Evolutionary conservation across 164 flowering plant genomes (phyloP).

Genomic region (Tetracentron sinense): DNA sequence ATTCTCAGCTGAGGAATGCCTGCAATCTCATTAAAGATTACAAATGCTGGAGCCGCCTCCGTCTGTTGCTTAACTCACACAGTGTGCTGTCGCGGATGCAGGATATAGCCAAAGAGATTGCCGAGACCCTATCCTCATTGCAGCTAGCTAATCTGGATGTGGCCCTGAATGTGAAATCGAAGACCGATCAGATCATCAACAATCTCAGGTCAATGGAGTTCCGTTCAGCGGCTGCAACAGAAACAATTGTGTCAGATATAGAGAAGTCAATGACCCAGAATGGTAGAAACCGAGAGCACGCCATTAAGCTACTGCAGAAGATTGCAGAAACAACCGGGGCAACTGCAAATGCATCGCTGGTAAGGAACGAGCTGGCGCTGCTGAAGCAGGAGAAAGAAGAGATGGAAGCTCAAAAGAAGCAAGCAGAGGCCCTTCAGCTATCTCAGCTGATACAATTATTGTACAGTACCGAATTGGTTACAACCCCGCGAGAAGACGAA

Average conservation of each 20-base stretch:
- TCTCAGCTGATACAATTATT: conserved; percentile 22
- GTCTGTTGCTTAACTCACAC: conserved; percentile 11
- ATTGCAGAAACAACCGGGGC: conserved; percentile 21
- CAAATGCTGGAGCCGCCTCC: conserved; percentile 18
- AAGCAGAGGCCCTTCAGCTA: conserved; percentile 22
- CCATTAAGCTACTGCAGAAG: conserved; percentile 13
- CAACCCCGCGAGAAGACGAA: conserved; percentile 1
- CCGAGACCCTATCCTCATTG: conserved; percentile 13
- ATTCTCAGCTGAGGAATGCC: conserved; percentile 10
- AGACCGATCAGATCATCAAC: conserved; percentile 8
- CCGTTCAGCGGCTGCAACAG: conserved; percentile 11
- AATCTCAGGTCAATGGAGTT: conserved; percentile 17
- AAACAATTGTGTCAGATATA: conserved; percentile 16
- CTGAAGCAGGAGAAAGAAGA: conserved; percentile 25
- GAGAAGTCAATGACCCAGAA: conserved; percentile 9
- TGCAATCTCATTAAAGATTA: conserved; percentile 12
- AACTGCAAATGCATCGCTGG: conserved; percentile 4
- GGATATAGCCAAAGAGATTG: conserved; percentile 15
- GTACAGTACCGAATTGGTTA: conserved; percentile 12
- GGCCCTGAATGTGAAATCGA: conserved; percentile 8
- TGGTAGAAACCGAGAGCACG: conserved; percentile 7
- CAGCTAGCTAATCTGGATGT: conserved; percentile 12
- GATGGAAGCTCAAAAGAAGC: conserved; percentile 20
- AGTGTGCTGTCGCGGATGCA: conserved; percentile 15
- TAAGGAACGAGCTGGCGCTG: conserved; percentile 10